These are phyloP conservation scores for Saccharomycopsis schoenii DNA, from an alignment of 805 yeast species.

Conservation along the genomic window DNA sequence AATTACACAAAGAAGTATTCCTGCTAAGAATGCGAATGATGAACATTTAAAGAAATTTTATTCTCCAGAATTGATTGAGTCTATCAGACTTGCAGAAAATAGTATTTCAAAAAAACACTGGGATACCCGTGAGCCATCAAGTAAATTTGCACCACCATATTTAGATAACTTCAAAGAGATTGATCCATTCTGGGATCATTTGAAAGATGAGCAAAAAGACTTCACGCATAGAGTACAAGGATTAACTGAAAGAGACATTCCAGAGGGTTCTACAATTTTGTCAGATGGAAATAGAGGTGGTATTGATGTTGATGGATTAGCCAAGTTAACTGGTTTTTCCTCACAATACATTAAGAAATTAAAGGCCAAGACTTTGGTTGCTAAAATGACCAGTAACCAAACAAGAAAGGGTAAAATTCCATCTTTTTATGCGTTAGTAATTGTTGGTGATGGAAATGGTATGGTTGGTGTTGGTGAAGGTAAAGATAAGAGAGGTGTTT, in stretches of 20 bases:
- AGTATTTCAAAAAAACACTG: constrained; percentile 58
- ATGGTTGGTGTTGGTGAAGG: constrained; percentile 95
- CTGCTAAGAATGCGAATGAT: background rate
- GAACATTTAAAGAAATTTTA: constrained; percentile 54
- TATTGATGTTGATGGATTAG: constrained; percentile 28
- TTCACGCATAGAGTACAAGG: constrained; percentile 46
- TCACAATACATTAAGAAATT: constrained; percentile 50
- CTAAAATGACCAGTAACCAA: constrained; percentile 81
- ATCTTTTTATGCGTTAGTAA: constrained; percentile 71
- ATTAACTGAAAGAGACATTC: constrained; percentile 44
- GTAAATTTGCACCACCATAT: constrained; percentile 60
- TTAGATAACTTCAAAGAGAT: constrained; percentile 58
- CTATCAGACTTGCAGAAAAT: constrained; percentile 74
- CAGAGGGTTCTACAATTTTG: constrained; percentile 31
- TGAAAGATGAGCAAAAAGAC: constrained; percentile 38
- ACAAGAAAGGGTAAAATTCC: constrained; percentile 87
- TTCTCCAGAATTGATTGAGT: constrained; percentile 69
- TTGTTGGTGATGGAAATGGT: constrained; percentile 89
- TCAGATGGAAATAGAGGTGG: constrained; percentile 21
- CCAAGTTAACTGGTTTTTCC: constrained; percentile 57
- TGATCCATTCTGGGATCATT: constrained; percentile 70
- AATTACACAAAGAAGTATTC: background rate
- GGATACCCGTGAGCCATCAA: constrained; percentile 32
- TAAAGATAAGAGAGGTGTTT: constrained; percentile 67
- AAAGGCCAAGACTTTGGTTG: constrained; percentile 53